These are phyloP conservation scores for Candida ficus DNA, from an alignment of 805 yeast species.

Conservation along the genomic window DNA sequence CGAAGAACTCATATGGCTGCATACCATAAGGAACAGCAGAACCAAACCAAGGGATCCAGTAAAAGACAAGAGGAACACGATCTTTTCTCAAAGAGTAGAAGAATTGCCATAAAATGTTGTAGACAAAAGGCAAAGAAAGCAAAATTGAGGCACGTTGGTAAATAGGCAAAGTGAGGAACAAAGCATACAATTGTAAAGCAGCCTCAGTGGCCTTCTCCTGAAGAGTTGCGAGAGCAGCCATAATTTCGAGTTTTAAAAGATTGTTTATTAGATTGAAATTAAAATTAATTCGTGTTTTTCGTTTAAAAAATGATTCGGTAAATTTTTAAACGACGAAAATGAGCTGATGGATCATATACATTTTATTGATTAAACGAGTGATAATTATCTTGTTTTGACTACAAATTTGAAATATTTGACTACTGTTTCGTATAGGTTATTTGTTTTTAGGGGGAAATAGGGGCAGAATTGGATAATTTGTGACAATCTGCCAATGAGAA, in stretches of 20 bases:
- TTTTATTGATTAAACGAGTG: not conserved
- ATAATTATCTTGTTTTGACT: too few species aligned
- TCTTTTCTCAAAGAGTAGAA: slow-evolving; percentile 69
- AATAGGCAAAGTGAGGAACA: slow-evolving; percentile 29
- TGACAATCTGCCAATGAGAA: too few species aligned
- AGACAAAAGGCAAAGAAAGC: slow-evolving; percentile 49
- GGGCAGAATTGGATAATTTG: too few species aligned
- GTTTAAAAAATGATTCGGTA: not conserved
- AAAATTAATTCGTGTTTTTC: too few species aligned
- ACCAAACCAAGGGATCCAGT: slow-evolving; percentile 96
- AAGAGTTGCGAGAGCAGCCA: slow-evolving; percentile 19
- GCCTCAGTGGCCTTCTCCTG: slow-evolving; percentile 11
- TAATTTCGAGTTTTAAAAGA: slow-evolving; percentile 3
- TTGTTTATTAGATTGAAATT: not conserved
- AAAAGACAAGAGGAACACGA: slow-evolving; percentile 84
- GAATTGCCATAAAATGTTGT: slow-evolving; percentile 62
- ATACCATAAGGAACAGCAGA: slow-evolving; percentile 85
- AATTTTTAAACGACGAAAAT: not conserved
- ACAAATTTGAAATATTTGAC: too few species aligned
- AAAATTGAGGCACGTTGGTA: slow-evolving; percentile 32
- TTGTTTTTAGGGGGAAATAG: too few species aligned
- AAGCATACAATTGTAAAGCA: slow-evolving; percentile 11
- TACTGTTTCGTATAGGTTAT: too few species aligned
- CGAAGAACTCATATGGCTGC: slow-evolving; percentile 90
- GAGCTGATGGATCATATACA: not conserved